Evolutionary conservation across 768 basidiomycete genomes (phyloP).

Genomic region (Hydnum rufescens): DNA sequence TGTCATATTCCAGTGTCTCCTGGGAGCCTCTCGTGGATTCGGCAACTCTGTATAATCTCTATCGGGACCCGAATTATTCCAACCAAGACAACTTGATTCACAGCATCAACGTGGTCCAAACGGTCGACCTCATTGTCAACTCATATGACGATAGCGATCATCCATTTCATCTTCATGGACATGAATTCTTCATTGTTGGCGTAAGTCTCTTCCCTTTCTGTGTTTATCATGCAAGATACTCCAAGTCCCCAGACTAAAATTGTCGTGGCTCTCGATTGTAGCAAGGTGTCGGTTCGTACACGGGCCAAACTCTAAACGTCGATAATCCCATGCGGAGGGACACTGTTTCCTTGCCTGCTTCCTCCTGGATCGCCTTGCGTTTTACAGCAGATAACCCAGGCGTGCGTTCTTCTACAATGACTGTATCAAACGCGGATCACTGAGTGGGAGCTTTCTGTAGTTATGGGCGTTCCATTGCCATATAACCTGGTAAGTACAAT

Average conservation of each 20-base stretch:
- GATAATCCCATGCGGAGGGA: not conserved
- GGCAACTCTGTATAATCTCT: not conserved
- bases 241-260: not conserved
- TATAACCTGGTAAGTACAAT: not conserved
- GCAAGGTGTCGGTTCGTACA: not conserved
- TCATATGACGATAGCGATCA: conserved; percentile 10
- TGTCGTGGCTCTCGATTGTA: too few relatives aligned
- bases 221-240: not conserved
- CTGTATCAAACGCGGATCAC: too few relatives aligned
- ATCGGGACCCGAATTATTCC: not conserved
- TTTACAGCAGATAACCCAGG: not conserved
- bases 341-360: not conserved
- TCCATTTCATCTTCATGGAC: conserved; percentile 10
- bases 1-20: not conserved
- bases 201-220: not conserved
- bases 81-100: conserved; percentile 1
- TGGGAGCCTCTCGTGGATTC: not conserved
- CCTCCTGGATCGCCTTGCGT: not conserved
- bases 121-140: conserved; percentile 8
- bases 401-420: too few relatives aligned
- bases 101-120: not conserved
- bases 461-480: conserved; percentile 8
- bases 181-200: conserved; percentile 7
- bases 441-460: too few relatives aligned
- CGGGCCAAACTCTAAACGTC: not conserved